A percentile compares a stretch with the other conserved stretches of the same genome.
Evolutionary conservation across 768 basidiomycete genomes (phyloP).

Genomic region (Pulveroboletus sp.): DNA sequence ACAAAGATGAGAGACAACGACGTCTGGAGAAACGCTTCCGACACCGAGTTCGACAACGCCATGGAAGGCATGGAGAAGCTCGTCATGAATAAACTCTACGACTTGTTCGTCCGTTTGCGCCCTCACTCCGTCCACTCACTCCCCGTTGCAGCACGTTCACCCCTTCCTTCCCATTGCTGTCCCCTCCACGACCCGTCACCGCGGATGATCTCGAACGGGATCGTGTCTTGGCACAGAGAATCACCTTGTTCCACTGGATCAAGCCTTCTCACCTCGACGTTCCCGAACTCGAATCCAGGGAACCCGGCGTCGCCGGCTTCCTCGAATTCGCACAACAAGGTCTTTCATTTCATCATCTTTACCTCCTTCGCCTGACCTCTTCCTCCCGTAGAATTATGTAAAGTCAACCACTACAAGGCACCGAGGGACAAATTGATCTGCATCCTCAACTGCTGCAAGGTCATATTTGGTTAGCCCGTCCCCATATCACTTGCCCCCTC

Average conservation of each 20-base stretch:
- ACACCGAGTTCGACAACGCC: slow-evolving; percentile 90
- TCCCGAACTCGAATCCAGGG: slow-evolving; percentile 64
- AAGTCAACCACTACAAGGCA: slow-evolving; percentile 98
- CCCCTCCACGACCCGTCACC: slow-evolving; percentile 73
- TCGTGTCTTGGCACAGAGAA: slow-evolving; percentile 84
- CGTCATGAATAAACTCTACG: slow-evolving; percentile 97
- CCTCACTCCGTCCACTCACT: slow-evolving; percentile 4
- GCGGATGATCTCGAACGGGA: slow-evolving; percentile 97
- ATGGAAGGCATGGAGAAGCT: slow-evolving; percentile 99
- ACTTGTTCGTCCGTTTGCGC: slow-evolving; percentile 63
- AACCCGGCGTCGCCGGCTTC: slow-evolving; percentile 57
- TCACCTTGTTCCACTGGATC: slow-evolving; percentile 88
- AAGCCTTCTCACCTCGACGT: slow-evolving; percentile 87
- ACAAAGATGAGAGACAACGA: slow-evolving; percentile 82
- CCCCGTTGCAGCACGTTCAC: slow-evolving; percentile 74
- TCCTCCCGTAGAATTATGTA: slow-evolving; percentile 66
- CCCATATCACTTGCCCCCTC: slow-evolving; percentile 12
- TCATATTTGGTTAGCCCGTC: slow-evolving; percentile 82
- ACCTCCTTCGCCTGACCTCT: neutral
- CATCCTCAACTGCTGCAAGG: slow-evolving; percentile 96
- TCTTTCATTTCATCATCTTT: slow-evolving; percentile 25
- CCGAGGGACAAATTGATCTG: slow-evolving; percentile 98
- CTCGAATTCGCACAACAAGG: slow-evolving; percentile 88
- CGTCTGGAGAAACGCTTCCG: slow-evolving; percentile 73
- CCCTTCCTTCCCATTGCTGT: slow-evolving; percentile 66